phyloP scores from a whole-genome alignment of 78 protist genomes.

The Cavenderia fasciculata region DNA sequence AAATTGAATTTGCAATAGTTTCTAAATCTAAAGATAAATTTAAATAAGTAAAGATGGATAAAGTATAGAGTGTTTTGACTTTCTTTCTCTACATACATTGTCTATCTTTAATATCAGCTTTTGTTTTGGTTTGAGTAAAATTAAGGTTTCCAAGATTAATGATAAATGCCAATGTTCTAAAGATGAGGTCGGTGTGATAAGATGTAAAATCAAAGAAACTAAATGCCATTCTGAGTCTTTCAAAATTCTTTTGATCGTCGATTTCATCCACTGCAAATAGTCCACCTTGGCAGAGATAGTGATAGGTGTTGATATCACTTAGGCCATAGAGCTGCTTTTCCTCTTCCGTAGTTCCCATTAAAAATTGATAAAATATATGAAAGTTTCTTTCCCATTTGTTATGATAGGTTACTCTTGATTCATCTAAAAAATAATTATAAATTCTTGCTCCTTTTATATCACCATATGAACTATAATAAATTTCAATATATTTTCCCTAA shows the following conservation, averaged over 20 bases:
- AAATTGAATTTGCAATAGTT: conserved; percentile 40
- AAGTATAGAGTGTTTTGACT: no score
- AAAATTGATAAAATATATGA: conserved; percentile 75
- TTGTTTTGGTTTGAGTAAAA: conserved; percentile 34
- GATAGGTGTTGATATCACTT: conserved; percentile 14
- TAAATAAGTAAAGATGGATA: neutral
- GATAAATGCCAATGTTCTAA: conserved; percentile 37
- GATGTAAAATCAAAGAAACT: conserved; percentile 25
- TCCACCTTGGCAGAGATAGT: conserved; percentile 80
- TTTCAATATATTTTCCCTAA: conserved; percentile 76
- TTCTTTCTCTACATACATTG: conserved; percentile 17
- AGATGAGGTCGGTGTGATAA: conserved; percentile 12
- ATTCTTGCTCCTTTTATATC: conserved; percentile 59
- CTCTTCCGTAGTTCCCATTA: conserved; percentile 49
- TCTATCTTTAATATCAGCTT: conserved; percentile 45
- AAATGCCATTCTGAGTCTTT: conserved; percentile 46
- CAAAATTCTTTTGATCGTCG: conserved; percentile 69
- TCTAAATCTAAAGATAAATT: neutral
- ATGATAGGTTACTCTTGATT: conserved; percentile 59
- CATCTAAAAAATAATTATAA: conserved; percentile 60
- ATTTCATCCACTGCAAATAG: conserved; percentile 45
- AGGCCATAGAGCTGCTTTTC: conserved; percentile 22
- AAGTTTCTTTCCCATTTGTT: conserved; percentile 70
- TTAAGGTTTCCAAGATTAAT: conserved; percentile 33
- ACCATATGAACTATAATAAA: conserved; percentile 58